Percentiles rank a stretch among this genome's conserved stretches.
Conservation (phyloP, 1,284 basidiomycete genomes). For the Mixia osmundae region DNA sequence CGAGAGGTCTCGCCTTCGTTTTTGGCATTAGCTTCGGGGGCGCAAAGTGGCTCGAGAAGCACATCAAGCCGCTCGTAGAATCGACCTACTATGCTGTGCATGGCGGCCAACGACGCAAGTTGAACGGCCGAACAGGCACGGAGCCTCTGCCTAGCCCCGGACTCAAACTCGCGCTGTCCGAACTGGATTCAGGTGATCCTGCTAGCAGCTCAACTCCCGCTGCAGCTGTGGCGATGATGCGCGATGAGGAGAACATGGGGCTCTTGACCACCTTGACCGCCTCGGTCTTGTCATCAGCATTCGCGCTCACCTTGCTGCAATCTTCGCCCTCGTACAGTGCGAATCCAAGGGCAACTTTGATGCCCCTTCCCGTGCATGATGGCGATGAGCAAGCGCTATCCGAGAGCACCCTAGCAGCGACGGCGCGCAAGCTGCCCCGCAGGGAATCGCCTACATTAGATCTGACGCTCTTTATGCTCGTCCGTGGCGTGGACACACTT, state of each 20-base stretch:
- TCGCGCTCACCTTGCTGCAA: no score
- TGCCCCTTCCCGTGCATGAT: not conserved
- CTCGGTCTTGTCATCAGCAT: no score
- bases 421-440: no score
- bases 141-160: no score
- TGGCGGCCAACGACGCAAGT: no score
- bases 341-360: not conserved
- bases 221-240: not conserved
- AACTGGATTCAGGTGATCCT: no score
- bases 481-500: conserved; percentile 21
- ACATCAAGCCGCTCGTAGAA: conserved; percentile 6
- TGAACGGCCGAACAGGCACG: no score
- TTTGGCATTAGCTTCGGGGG: conserved; percentile 12
- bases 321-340: not conserved
- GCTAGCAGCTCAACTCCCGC: no score
- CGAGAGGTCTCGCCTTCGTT: conserved; percentile 8
- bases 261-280: no score
- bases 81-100: not conserved
- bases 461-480: conserved; percentile 23
- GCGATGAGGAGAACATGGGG: not conserved
- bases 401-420: no score
- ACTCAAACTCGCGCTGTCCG: no score
- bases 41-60: conserved; percentile 8
- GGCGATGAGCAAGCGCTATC: conserved; percentile 13
- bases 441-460: no score